Percentiles rank a stretch among this genome's conserved stretches.
Evolutionary conservation across 1,284 basidiomycete species (phyloP).

Genomic region (Austroboletus niveus): DNA sequence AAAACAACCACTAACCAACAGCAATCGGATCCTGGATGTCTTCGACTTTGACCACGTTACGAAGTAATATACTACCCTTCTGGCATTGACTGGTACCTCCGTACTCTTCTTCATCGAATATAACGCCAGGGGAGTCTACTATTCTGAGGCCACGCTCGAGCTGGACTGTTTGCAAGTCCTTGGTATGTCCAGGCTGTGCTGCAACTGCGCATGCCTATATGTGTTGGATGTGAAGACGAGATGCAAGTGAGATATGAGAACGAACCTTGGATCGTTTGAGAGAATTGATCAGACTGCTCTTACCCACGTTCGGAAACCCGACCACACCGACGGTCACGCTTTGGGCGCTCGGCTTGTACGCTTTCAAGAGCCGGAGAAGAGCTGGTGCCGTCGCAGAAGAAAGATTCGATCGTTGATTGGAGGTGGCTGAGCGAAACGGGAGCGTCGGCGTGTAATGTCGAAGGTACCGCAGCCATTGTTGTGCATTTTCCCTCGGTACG

Average conservation of each 20-base stretch:
- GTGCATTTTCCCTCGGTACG: slow-evolving; percentile 85
- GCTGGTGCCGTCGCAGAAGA: slow-evolving; percentile 77
- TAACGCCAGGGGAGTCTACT: slow-evolving; percentile 95
- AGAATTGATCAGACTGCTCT: slow-evolving; percentile 94
- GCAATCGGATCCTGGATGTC: slow-evolving; percentile 88
- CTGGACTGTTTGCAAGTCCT: slow-evolving; percentile 90
- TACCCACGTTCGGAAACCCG: slow-evolving; percentile 97
- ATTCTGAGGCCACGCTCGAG: slow-evolving; percentile 92
- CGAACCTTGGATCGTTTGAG: slow-evolving; percentile 83
- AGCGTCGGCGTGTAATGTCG: slow-evolving; percentile 91
- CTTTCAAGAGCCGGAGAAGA: slow-evolving; percentile 87
- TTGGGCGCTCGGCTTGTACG: slow-evolving; percentile 73
- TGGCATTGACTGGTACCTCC: slow-evolving; percentile 49
- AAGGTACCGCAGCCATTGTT: slow-evolving; percentile 88
- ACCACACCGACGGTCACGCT: slow-evolving; percentile 92
- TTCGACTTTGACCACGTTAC: slow-evolving; percentile 93
- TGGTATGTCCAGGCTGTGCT: slow-evolving; percentile 93
- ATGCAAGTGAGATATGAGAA: slow-evolving; percentile 15
- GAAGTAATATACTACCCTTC: slow-evolving; percentile 73
- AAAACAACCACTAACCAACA: slow-evolving; percentile 57
- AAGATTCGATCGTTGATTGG: slow-evolving; percentile 77
- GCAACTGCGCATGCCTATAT: slow-evolving; percentile 85
- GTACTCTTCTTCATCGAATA: slow-evolving; percentile 76
- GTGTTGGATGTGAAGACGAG: slow-evolving; percentile 30
- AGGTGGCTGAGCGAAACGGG: slow-evolving; percentile 89